Conservation (phyloP, 2,329 filamentous ascomycete species). For the Microdochium nivale region DNA sequence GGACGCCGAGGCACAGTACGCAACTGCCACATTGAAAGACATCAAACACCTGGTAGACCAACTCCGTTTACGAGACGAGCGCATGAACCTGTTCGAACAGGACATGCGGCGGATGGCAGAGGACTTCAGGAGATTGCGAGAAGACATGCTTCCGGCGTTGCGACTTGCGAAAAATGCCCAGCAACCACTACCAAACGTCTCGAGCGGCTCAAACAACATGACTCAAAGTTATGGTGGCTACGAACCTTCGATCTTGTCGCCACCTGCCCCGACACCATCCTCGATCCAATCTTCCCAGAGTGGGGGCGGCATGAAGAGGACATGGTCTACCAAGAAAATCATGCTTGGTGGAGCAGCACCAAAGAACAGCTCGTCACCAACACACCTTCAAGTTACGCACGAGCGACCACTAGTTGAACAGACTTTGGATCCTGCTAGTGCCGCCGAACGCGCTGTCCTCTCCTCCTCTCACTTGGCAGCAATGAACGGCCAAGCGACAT, state of each 20-base stretch:
- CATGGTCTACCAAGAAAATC: conserved; percentile 70
- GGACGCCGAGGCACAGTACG: conserved; percentile 78
- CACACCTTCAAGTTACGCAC: conserved; percentile 60
- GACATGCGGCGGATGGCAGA: conserved; percentile 79
- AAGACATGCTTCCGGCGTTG: conserved; percentile 85
- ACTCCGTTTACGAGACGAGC: conserved; percentile 81
- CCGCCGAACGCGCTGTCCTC: conserved; percentile 56
- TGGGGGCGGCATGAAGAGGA: conserved; percentile 53
- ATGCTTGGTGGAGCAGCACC: conserved; percentile 56
- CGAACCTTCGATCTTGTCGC: conserved; percentile 42
- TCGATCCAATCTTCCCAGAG: conserved; percentile 34
- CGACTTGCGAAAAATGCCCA: conserved; percentile 87
- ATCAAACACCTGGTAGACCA: conserved; percentile 87
- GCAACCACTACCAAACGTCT: conserved; percentile 65
- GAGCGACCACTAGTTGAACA: conserved; percentile 56
- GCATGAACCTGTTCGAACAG: conserved; percentile 73
- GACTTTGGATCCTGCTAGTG: conserved; percentile 59
- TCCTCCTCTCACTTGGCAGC: conserved; percentile 63
- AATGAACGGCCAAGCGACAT: conserved; percentile 52
- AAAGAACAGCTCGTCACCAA: conserved; percentile 65
- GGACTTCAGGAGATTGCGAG: conserved; percentile 79
- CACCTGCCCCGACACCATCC: conserved; percentile 48
- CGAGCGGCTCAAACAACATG: conserved; percentile 21
- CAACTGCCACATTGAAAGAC: conserved; percentile 84
- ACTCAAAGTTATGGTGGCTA: conserved; percentile 35